These are phyloP conservation scores for Magnusiomyces ingens DNA, from an alignment of 1,139 yeast genomes.

Conservation along the genomic window DNA sequence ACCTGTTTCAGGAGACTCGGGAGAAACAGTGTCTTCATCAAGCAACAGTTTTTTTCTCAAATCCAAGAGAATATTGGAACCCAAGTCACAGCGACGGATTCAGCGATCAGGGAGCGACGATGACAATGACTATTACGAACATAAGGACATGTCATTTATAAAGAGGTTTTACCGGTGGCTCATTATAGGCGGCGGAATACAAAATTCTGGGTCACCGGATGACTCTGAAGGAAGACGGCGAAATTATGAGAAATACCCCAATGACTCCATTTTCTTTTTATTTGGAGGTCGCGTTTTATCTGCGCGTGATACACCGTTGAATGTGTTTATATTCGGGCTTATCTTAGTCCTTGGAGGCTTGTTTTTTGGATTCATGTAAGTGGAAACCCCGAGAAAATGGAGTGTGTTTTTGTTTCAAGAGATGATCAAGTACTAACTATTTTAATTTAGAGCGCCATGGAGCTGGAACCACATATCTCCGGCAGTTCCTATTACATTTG, in stretches of 20 bases:
- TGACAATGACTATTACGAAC: no score
- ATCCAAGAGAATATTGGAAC: no score
- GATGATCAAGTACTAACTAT: not conserved
- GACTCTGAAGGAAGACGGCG: not conserved
- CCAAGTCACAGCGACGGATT: no score
- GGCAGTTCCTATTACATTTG: constrained; percentile 49
- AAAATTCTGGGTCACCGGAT: not conserved
- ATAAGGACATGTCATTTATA: not conserved
- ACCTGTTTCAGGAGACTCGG: no score
- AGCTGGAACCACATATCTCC: constrained; percentile 53
- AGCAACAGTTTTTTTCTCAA: no score
- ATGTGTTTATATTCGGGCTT: constrained; percentile 33
- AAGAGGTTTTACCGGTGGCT: constrained; percentile 7
- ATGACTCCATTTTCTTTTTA: constrained; percentile 39
- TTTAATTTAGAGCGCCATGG: constrained; percentile 41
- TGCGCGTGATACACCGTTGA: constrained; percentile 35
- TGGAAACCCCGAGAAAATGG: not conserved
- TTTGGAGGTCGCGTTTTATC: constrained; percentile 60
- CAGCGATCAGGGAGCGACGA: no score
- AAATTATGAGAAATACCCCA: constrained; percentile 38
- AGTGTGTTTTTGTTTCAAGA: no score
- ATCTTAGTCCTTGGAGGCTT: constrained; percentile 47
- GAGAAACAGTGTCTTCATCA: no score
- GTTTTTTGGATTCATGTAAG: constrained; percentile 41
- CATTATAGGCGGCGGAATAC: not conserved